These are phyloP conservation scores for Theobroma cacao DNA, from an alignment of 345 rosid genomes.

Conservation along the genomic window DNA sequence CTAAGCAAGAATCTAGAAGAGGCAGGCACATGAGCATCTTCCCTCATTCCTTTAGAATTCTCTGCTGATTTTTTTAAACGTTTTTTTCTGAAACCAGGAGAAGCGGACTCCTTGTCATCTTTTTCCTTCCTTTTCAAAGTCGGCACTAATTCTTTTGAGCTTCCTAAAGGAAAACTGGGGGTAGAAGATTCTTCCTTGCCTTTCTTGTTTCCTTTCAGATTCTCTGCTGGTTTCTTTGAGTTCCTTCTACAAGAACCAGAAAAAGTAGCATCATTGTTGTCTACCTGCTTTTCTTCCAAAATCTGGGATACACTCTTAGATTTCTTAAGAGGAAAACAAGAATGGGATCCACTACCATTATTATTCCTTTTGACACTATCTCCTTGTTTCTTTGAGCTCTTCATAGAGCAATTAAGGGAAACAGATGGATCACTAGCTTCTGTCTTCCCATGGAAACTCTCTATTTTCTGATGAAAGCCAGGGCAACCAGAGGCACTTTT, in stretches of 20 bases:
- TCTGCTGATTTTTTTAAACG: not conserved
- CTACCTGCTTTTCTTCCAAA: conserved; percentile 10
- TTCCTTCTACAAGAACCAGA: not conserved
- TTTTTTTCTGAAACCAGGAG: not conserved
- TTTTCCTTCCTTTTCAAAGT: conserved; percentile 3
- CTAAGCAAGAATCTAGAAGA: not conserved
- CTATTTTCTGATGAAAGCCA: conserved; percentile 14
- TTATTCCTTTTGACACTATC: not conserved
- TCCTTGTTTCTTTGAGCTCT: conserved; percentile 1
- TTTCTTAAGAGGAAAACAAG: conserved; percentile 8
- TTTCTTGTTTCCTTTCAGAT: not conserved
- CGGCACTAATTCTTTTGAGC: not conserved
- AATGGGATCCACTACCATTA: not conserved
- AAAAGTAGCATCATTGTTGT: not conserved
- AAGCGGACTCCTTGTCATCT: not conserved
- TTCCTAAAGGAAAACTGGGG: conserved; percentile 1
- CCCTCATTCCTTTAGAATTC: not conserved
- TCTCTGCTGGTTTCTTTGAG: conserved; percentile 2
- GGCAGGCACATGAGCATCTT: not conserved
- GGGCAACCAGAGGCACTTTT: conserved; percentile 8
- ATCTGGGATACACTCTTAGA: conserved; percentile 18
- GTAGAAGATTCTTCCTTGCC: not conserved
- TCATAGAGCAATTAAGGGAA: not conserved
- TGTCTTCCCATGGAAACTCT: not conserved
- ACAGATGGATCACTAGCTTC: not conserved